Evolutionary conservation across 352 stramenopile species (phyloP), one percentile per base, ranked within the genome.

Genomic region (Phytophthora constricta): DNA sequence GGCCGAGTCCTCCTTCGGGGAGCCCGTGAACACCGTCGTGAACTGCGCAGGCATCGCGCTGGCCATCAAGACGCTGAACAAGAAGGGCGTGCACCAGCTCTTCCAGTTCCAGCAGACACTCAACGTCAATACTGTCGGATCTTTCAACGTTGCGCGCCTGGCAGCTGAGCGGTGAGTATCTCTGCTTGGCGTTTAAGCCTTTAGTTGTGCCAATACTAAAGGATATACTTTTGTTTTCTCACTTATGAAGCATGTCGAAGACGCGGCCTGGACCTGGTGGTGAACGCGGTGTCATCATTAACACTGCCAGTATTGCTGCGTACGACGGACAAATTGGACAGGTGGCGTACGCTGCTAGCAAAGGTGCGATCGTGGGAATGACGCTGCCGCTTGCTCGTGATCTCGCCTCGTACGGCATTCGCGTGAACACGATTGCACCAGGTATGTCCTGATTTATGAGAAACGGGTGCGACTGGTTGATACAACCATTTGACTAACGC

Each of bases 281-380:
- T 9, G 84, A 98, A 54, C 85, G 96, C 25, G 97, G 97, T 17
- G 90, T 98, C 49, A 99, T 99, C 62, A 98, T 99, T 66, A 99
- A 99, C 81, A 99, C 97, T 11, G 97, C 97, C 13, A 98, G 90
- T 69, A 98, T 99, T 52, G 97, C 98, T 47, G 98, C 97, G 1
- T 99, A 97, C 72, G 97, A 99, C 20, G 98, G 98, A 34, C 96
- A 99, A 80, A 92, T 98, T 49, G 97, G 97, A 3, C 97, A 99
- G 84, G 94, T 89, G 22, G 97, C 97, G 9, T 99, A 99, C 76
- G 88, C 97, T 45, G 92, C 97, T 11, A 98, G 89, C 70, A 99
- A 99, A 79, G 96, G 87, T 8, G 97, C 93, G 2, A 97, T 99
- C 56, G 93, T 98, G 28, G 87, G 90, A 51, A 98, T 99, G 95